A percentile compares a stretch with the other conserved stretches of the same genome.
Evolutionary conservation across 257 asterid genomes (phyloP).

Genomic region (Plantago elongata): DNA sequence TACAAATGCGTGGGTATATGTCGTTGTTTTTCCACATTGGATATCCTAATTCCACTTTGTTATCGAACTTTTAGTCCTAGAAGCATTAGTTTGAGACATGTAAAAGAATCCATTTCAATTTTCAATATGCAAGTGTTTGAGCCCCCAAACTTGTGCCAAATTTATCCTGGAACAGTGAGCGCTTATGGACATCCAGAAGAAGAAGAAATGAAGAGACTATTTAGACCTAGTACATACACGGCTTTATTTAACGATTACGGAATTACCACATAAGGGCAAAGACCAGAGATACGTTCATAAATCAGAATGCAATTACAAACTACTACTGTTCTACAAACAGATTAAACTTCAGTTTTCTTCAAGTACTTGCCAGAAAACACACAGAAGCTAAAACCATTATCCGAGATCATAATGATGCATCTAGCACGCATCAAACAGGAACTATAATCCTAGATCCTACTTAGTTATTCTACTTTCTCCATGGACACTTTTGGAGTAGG

Average conservation of each 20-base stretch:
- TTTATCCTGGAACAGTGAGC: no score
- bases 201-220: no score
- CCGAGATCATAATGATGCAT: not conserved
- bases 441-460: not conserved
- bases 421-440: slow-evolving; percentile 11
- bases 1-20: no score
- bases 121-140: no score
- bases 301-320: not conserved
- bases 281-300: not conserved
- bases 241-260: not conserved
- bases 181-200: no score
- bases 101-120: no score
- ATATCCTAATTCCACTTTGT: no score
- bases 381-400: not conserved
- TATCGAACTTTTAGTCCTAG: no score
- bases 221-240: not conserved
- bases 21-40: no score
- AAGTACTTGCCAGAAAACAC: not conserved
- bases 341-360: slow-evolving; percentile 5
- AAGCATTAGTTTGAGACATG: no score
- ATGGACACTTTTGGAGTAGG: slow-evolving; percentile 21
- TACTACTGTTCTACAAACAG: not conserved
- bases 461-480: slow-evolving; percentile 12
- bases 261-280: not conserved
- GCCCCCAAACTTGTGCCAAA: no score